Conservation (phyloP, 345 rosid genomes). For the Cardiospermum halicacabum region DNA sequence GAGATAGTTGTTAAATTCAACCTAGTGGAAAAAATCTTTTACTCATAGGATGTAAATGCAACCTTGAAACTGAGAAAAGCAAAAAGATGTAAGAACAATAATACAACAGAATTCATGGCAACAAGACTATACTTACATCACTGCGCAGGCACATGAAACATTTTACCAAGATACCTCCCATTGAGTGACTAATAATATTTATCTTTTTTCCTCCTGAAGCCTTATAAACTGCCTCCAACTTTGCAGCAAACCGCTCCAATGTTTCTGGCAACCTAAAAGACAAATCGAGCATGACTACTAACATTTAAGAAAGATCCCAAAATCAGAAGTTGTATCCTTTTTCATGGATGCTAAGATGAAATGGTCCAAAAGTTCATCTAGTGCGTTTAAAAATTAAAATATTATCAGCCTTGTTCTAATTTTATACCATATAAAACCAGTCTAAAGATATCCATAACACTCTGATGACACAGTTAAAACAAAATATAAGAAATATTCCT, state of each 20-base stretch:
- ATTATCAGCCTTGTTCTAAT: not conserved
- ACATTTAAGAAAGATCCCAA: not conserved
- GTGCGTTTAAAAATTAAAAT: slow-evolving; percentile 4
- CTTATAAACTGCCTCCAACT: slow-evolving; percentile 58
- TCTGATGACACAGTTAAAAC: not conserved
- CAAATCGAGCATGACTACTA: slow-evolving; percentile 17
- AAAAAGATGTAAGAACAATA: not conserved
- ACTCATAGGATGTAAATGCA: not conserved
- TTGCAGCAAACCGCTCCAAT: slow-evolving; percentile 57
- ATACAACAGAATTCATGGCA: not conserved
- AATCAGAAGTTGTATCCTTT: not conserved
- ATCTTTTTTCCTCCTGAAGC: slow-evolving; percentile 93
- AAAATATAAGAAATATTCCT: not conserved
- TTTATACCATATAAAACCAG: not conserved
- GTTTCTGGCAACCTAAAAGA: slow-evolving; percentile 64
- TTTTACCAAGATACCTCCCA: slow-evolving; percentile 93
- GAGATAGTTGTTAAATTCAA: not conserved
- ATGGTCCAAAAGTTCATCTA: not conserved
- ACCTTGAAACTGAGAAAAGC: not conserved
- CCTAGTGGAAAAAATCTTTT: not conserved
- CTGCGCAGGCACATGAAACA: slow-evolving; percentile 82
- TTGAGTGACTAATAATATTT: slow-evolving; percentile 81
- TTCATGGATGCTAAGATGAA: not conserved
- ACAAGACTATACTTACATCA: slow-evolving; percentile 46
- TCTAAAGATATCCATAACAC: not conserved